These are phyloP conservation scores for Podosphaera aphanis DNA, from an alignment of 2,329 filamentous ascomycete genomes.

Conservation along the genomic window DNA sequence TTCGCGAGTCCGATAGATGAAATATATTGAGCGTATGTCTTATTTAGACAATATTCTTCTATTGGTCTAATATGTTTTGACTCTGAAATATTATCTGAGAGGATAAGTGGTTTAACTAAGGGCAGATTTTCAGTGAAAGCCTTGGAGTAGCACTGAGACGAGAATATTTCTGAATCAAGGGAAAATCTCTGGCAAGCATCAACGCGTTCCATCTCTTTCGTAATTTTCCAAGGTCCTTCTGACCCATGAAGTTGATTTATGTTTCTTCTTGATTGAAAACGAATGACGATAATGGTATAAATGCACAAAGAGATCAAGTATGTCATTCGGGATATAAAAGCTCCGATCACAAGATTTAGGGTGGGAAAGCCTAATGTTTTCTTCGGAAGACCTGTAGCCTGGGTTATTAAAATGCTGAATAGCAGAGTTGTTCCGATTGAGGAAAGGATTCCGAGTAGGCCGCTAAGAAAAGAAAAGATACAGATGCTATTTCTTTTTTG, in stretches of 20 bases:
- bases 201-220: background rate
- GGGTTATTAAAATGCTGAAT: slow-evolving; percentile 9
- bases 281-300: slow-evolving; percentile 13
- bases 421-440: slow-evolving; percentile 10
- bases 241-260: slow-evolving; percentile 5
- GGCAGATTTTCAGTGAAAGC: background rate
- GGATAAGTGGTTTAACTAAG: background rate
- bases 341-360: slow-evolving; percentile 8
- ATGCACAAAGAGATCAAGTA: slow-evolving; percentile 10
- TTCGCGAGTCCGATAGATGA: background rate
- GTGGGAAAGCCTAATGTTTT: slow-evolving; percentile 7
- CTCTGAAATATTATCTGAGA: background rate
- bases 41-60: background rate
- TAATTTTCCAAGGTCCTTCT: background rate
- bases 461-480: slow-evolving; percentile 11
- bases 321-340: slow-evolving; percentile 13
- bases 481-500: slow-evolving; percentile 11
- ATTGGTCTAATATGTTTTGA: background rate
- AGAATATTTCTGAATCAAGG: background rate
- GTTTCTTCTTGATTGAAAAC: slow-evolving; percentile 7
- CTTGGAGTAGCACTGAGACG: background rate
- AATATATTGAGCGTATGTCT: background rate
- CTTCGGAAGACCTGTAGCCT: slow-evolving; percentile 7
- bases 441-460: slow-evolving; percentile 9
- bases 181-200: background rate